Percentiles rank a stretch among this genome's conserved stretches.
phyloP scores from a whole-genome alignment of 2,329 filamentous ascomycete species.

The Fusarium sp. region DNA sequence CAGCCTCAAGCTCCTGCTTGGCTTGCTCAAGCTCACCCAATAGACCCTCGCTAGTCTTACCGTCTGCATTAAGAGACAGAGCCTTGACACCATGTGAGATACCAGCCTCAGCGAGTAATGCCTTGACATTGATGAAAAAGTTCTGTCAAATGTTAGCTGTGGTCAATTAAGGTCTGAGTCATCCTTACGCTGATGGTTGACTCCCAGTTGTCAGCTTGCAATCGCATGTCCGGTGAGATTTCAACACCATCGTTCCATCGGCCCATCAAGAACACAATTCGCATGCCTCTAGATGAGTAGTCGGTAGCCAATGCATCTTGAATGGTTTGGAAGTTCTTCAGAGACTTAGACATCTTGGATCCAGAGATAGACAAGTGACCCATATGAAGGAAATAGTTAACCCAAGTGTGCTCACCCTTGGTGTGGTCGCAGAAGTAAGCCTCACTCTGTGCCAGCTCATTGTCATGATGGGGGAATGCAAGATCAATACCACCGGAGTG shows the following conservation, averaged over 20 bases:
- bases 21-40: constrained; percentile 64
- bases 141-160: constrained; percentile 58
- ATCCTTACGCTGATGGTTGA: constrained; percentile 74
- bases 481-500: constrained; percentile 94
- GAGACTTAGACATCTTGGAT: constrained; percentile 94
- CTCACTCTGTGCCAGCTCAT: constrained; percentile 90
- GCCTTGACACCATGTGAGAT: constrained; percentile 54
- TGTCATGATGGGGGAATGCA: constrained; percentile 92
- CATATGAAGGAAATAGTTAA: constrained; percentile 97
- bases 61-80: constrained; percentile 55
- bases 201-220: constrained; percentile 83
- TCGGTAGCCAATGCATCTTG: constrained; percentile 78
- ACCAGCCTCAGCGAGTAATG: constrained; percentile 63
- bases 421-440: constrained; percentile 77
- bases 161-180: not conserved
- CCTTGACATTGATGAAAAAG: constrained; percentile 70
- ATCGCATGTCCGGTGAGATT: constrained; percentile 85
- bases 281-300: constrained; percentile 83
- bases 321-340: constrained; percentile 97
- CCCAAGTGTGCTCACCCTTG: constrained; percentile 78
- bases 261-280: constrained; percentile 89
- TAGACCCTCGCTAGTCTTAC: constrained; percentile 51
- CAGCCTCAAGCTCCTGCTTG: constrained; percentile 66
- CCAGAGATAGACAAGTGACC: constrained; percentile 88
- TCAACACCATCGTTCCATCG: constrained; percentile 93